Evolutionary conservation across 148 eudicot species (phyloP).

Genomic region (Camellia granthamiana): DNA sequence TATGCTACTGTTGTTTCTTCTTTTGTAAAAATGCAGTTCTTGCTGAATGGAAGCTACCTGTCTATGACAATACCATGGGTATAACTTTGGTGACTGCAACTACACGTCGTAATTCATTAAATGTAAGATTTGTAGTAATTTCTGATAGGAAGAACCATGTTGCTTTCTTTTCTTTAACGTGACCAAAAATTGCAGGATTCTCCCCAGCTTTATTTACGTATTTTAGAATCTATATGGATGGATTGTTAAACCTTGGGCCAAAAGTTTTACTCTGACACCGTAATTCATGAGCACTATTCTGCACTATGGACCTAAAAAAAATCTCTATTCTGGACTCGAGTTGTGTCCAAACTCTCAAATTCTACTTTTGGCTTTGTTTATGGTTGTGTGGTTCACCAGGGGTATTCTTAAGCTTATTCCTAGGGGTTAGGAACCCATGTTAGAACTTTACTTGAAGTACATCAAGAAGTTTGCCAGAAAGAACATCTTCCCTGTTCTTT

Average conservation of each 20-base stretch:
- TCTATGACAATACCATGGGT: slow-evolving; percentile 90
- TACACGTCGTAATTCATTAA: slow-evolving; percentile 95
- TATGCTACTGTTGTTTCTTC: background rate
- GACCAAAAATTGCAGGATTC: background rate
- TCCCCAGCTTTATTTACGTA: background rate
- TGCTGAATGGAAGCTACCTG: slow-evolving; percentile 99
- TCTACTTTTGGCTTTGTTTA: background rate
- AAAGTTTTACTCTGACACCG: background rate
- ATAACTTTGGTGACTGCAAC: slow-evolving; percentile 86
- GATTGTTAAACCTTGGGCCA: background rate
- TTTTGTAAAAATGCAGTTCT: slow-evolving; percentile 52
- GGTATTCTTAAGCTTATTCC: background rate
- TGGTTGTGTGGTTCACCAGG: background rate
- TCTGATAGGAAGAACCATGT: background rate
- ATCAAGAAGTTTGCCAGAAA: background rate
- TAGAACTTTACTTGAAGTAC: background rate
- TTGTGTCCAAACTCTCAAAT: background rate
- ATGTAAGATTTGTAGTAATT: slow-evolving; percentile 50
- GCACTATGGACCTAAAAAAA: too few relatives aligned
- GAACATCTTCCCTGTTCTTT: background rate
- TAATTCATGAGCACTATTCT: too few relatives aligned
- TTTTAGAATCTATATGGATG: background rate
- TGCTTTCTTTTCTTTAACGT: background rate
- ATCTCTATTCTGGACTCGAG: background rate
- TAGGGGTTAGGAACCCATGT: background rate